Evolutionary conservation across 1,284 basidiomycete species (phyloP).

Genomic region (Microbotryomycetes sp.): DNA sequence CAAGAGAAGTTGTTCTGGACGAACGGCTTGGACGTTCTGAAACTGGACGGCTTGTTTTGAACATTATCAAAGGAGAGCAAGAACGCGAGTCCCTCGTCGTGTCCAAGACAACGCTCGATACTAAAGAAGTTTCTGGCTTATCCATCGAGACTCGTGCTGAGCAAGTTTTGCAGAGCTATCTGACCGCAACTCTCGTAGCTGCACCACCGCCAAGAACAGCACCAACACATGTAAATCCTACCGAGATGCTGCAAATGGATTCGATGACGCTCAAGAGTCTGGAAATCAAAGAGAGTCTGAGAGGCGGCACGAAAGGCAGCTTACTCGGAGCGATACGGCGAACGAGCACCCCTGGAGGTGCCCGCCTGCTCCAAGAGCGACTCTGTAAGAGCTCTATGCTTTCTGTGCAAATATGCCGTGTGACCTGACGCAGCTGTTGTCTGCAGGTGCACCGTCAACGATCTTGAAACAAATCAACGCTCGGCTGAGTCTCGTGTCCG

Average conservation of each 20-base stretch:
- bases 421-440: background rate
- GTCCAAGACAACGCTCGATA: conserved; percentile 25
- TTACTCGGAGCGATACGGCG: conserved; percentile 69
- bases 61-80: conserved; percentile 20
- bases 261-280: conserved; percentile 68
- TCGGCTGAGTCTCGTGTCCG: conserved; percentile 71
- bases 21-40: conserved; percentile 39
- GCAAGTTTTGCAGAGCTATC: conserved; percentile 31
- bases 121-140: conserved; percentile 2
- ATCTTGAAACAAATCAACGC: conserved; percentile 63
- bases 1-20: conserved; percentile 73
- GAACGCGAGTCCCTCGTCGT: conserved; percentile 53
- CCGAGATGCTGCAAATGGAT: conserved; percentile 31
- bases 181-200: conserved; percentile 28
- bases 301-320: conserved; percentile 66
- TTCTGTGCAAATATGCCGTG: background rate
- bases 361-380: conserved; percentile 66
- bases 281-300: conserved; percentile 71
- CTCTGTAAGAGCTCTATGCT: conserved; percentile 53
- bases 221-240: conserved; percentile 18
- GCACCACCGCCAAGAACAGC: conserved; percentile 7
- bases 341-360: conserved; percentile 72
- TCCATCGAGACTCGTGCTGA: conserved; percentile 14
- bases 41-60: conserved; percentile 13
- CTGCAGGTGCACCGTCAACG: conserved; percentile 73